Evolutionary conservation across 345 rosid genomes (phyloP).

Genomic region (Eucalyptus cloeziana): DNA sequence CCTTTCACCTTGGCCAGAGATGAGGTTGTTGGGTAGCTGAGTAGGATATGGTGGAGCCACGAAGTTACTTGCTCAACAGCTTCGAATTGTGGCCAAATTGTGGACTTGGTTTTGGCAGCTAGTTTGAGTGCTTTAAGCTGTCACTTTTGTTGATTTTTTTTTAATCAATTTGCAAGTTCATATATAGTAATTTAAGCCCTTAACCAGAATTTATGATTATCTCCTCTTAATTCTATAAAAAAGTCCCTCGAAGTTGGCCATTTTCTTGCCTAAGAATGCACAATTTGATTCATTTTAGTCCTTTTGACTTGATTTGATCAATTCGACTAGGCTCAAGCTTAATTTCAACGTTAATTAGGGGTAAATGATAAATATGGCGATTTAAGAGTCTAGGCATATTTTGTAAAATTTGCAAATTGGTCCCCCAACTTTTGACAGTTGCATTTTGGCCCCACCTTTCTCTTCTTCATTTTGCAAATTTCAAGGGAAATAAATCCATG

Average conservation of each 20-base stretch:
- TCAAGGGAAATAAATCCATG: not conserved
- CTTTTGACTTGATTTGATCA: not conserved
- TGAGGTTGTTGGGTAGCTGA: not conserved
- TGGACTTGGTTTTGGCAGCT: not conserved
- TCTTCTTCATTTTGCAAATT: not conserved
- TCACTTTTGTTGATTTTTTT: not conserved
- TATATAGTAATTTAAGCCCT: not conserved
- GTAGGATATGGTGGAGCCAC: not conserved
- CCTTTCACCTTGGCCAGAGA: not conserved
- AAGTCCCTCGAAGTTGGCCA: not conserved
- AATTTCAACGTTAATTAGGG: not conserved
- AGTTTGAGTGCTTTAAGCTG: not conserved
- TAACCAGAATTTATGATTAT: no score
- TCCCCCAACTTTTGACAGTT: not conserved
- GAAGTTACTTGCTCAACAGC: not conserved
- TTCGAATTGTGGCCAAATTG: not conserved
- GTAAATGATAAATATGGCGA: not conserved
- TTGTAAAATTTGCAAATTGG: not conserved
- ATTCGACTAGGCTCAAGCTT: not conserved
- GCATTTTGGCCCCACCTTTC: not conserved
- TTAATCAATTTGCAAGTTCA: not conserved
- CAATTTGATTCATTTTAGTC: not conserved
- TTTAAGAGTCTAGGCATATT: not conserved
- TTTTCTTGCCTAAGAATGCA: not conserved
- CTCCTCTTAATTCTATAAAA: not conserved